phyloP scores from a whole-genome alignment of 1,284 basidiomycete species.

The Melampsora americana region DNA sequence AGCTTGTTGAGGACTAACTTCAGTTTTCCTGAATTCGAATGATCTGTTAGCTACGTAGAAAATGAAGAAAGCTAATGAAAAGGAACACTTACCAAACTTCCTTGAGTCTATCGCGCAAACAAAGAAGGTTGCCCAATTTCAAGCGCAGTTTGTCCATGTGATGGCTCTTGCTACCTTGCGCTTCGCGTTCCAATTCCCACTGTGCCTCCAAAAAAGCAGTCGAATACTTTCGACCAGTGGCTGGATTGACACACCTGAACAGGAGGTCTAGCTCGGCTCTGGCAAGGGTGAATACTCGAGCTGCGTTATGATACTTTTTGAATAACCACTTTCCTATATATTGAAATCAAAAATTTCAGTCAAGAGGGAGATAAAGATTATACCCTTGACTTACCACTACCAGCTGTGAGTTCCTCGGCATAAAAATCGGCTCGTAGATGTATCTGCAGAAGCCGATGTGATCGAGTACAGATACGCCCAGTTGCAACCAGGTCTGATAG shows the following conservation, averaged over 20 bases:
- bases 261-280: not conserved
- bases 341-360: no score
- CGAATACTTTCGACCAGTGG: not conserved
- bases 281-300: not conserved
- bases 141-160: not conserved
- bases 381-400: not conserved
- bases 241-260: not conserved
- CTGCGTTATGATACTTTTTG: constrained; percentile 3
- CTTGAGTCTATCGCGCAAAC: not conserved
- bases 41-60: not conserved
- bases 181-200: not conserved
- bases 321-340: constrained; percentile 8
- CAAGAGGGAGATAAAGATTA: not conserved
- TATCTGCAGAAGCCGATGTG: not conserved
- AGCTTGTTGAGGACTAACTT: not conserved
- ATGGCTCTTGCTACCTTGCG: not conserved
- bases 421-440: not conserved
- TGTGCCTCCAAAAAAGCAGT: not conserved
- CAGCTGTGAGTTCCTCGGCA: not conserved
- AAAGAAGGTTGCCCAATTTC: not conserved
- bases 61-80: no score
- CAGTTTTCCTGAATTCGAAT: not conserved
- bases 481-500: constrained; percentile 10
- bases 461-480: not conserved
- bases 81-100: constrained; percentile 1